These are phyloP conservation scores for Ensete ventricosum DNA, from an alignment of 176 grass and related monocot species.

Conservation along the genomic window DNA sequence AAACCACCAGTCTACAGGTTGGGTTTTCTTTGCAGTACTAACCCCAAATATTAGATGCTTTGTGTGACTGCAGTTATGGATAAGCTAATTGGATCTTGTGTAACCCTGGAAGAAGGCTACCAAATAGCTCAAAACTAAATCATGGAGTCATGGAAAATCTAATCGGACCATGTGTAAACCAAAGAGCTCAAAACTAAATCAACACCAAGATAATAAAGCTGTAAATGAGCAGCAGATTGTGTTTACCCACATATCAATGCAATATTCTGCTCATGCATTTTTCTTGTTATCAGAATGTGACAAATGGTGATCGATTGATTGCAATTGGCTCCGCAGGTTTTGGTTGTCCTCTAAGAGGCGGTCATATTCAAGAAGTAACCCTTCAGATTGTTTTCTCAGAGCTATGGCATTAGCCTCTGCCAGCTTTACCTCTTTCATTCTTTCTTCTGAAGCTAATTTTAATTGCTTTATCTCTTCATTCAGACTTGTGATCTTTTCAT, in stretches of 20 bases:
- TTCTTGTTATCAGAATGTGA: slow-evolving; percentile 66
- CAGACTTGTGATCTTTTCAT: slow-evolving; percentile 43
- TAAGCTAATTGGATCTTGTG: not conserved
- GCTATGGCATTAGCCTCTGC: slow-evolving; percentile 36
- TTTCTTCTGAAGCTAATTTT: slow-evolving; percentile 34
- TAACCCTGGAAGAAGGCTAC: not conserved
- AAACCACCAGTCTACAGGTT: no score
- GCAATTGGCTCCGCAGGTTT: slow-evolving; percentile 44
- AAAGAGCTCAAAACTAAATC: not conserved
- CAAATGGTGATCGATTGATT: slow-evolving; percentile 36
- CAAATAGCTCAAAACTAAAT: no score
- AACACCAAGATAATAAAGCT: not conserved
- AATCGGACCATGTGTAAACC: not conserved
- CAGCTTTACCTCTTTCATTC: slow-evolving; percentile 45
- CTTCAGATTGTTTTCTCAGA: slow-evolving; percentile 66
- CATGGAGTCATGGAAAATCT: not conserved
- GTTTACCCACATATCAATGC: not conserved
- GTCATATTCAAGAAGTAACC: slow-evolving; percentile 62
- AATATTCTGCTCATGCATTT: slow-evolving; percentile 11
- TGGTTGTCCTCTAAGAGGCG: slow-evolving; percentile 65
- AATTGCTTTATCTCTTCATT: slow-evolving; percentile 44
- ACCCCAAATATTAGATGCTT: not conserved
- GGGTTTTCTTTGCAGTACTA: no score
- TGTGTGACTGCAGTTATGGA: not conserved
- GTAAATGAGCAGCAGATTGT: not conserved